Percentiles rank a stretch among this genome's conserved stretches.
Evolutionary conservation across 1,284 basidiomycete genomes (phyloP).

Genomic region (Chiua sp.): DNA sequence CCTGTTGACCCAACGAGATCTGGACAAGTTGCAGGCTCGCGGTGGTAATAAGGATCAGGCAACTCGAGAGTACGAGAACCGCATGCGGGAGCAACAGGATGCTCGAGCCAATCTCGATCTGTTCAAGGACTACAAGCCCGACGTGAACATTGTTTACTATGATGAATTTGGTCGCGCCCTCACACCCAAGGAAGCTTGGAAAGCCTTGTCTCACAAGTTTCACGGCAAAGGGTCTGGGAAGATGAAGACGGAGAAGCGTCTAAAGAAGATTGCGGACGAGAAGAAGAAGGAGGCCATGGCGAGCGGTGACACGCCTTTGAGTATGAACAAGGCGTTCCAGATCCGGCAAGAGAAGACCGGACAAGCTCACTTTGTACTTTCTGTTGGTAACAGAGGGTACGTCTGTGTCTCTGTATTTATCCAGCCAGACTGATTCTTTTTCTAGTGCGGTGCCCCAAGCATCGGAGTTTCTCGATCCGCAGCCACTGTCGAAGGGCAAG

Average conservation of each 20-base stretch:
- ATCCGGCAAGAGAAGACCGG: conserved; percentile 90
- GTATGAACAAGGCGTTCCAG: conserved; percentile 92
- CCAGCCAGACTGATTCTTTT: conserved; percentile 14
- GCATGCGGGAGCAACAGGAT: conserved; percentile 90
- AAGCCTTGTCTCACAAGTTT: conserved; percentile 93
- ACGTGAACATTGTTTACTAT: conserved; percentile 95
- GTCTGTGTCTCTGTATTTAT: conserved; percentile 31
- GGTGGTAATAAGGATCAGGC: conserved; percentile 93
- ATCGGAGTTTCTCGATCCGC: conserved; percentile 76
- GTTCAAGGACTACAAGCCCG: conserved; percentile 96
- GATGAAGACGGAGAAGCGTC: conserved; percentile 93
- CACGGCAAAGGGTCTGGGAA: conserved; percentile 94
- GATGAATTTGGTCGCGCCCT: conserved; percentile 94
- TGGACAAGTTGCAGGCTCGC: conserved; percentile 76
- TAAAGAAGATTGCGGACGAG: conserved; percentile 95
- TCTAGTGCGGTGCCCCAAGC: conserved; percentile 80
- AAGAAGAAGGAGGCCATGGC: conserved; percentile 90
- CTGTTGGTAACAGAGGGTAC: conserved; percentile 91
- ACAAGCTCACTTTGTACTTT: conserved; percentile 93
- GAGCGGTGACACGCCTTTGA: conserved; percentile 91
- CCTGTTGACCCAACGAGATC: conserved; percentile 77
- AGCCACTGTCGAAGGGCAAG: conserved; percentile 74
- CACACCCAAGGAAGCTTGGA: conserved; percentile 97
- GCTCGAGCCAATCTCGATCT: conserved; percentile 82
- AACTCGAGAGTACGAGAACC: conserved; percentile 94